Conservation (phyloP, 257 asterid species). For the Paulownia fortunei region DNA sequence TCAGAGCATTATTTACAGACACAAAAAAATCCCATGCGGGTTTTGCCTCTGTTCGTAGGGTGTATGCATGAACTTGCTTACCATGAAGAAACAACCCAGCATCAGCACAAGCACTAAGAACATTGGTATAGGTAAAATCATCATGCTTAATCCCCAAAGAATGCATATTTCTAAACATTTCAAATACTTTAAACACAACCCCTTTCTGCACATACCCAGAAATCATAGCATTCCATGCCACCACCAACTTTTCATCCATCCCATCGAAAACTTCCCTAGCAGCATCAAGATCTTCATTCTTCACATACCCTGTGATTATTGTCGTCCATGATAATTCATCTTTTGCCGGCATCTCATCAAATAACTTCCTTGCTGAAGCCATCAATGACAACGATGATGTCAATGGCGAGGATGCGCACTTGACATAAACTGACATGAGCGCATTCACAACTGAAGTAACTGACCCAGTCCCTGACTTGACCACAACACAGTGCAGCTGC, state of each 20-base stretch:
- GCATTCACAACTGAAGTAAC: constrained; percentile 68
- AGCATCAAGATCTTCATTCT: constrained; percentile 57
- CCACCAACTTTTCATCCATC: constrained; percentile 69
- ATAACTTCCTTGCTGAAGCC: constrained; percentile 57
- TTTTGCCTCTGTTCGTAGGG: constrained; percentile 52
- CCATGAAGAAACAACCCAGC: constrained; percentile 64
- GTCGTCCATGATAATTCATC: constrained; percentile 77
- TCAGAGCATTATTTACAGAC: constrained; percentile 64
- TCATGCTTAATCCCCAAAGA: constrained; percentile 55
- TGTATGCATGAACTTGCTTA: constrained; percentile 68
- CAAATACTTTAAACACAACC: constrained; percentile 53
- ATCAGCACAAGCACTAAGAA: constrained; percentile 68
- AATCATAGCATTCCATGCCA: constrained; percentile 80
- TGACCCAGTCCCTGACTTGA: constrained; percentile 54
- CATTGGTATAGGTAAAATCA: constrained; percentile 66
- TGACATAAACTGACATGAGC: constrained; percentile 64
- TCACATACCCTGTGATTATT: constrained; percentile 72
- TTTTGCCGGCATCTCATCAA: constrained; percentile 57
- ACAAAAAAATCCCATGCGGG: constrained; percentile 44
- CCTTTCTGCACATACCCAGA: constrained; percentile 77
- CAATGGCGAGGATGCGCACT: constrained; percentile 62
- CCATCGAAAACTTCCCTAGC: constrained; percentile 66
- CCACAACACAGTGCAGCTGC: constrained; percentile 67
- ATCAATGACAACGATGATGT: constrained; percentile 47
- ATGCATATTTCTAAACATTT: constrained; percentile 60